Base-by-base conservation (phyloP, 768 basidiomycete species). In the Suillus tomentosus region DNA sequence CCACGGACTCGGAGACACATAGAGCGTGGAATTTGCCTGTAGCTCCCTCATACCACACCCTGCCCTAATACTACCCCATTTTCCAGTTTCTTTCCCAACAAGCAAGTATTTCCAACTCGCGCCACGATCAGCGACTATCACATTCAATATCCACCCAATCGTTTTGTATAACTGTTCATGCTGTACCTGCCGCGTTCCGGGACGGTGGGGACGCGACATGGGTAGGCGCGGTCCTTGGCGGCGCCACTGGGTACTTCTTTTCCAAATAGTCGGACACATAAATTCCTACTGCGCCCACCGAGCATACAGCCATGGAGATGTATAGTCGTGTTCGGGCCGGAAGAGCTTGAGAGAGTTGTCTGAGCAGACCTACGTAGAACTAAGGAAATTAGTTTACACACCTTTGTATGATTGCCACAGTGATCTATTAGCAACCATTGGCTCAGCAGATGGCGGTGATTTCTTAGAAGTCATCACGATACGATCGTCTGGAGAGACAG, bases 211-310 rank as follows among this genome's bases (percentile, higher is more conserved):
- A 24, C 24, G 56, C 22, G 24, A 13, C 42, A 61, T 27, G 37
- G n/a, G 50, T 31, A 53, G 55, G 4, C 15, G 19, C 9, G 14
- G n/a, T 50, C 36, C 39, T 42, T 31, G 63, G 62, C 50, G 36
- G 53, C 24, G 60, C 60, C 19, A 14, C 67, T 10, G 62, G 82
- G 72, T 79, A 62, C 22, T 71, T 76, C 62, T 78, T 78, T 68
- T 88, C 85, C 45, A 88, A 72, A 60, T 81, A 79, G 68, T 86
- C 79, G 45, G 87, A 86, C 48, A 82, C 66, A 43, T 78, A 67
- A 34, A 87, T 68, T 19, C 87, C 87, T 24, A 73, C 73, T 10
- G 72, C 77, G 13, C 81, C 86, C 34, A 86, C 71, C 5, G 78
- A 70, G 65, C 82, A 85, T 55, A 83, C 71, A 6, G 75, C 81